Conservation (phyloP, 75 land plant species). For the Sequoia sempervirens region DNA sequence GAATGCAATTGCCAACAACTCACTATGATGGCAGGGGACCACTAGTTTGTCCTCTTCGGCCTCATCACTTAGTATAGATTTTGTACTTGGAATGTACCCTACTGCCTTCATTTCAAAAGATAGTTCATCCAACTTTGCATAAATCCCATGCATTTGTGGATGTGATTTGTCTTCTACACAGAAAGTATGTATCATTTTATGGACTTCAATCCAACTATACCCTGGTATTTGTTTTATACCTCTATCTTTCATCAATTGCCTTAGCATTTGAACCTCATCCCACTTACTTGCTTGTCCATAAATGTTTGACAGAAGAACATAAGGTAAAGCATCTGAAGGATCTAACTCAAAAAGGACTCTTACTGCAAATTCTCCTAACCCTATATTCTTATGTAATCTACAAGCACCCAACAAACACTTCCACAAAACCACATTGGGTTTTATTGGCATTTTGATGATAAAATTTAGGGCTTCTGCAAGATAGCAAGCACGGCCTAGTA, state of each 20-base stretch:
- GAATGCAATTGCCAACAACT: neutral
- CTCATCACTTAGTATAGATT: neutral
- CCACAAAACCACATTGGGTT: conserved; percentile 6
- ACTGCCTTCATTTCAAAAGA: neutral
- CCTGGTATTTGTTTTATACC: conserved; percentile 8
- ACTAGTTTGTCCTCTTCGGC: neutral
- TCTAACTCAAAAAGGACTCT: conserved; percentile 12
- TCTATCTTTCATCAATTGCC: conserved; percentile 10
- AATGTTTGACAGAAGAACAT: conserved; percentile 23
- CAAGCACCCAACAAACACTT: conserved; percentile 26
- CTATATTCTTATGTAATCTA: conserved; percentile 11
- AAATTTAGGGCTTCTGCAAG: conserved; percentile 20
- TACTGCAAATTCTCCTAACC: conserved; percentile 17
- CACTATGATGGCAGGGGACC: neutral
- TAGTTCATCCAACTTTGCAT: neutral
- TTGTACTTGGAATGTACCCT: neutral
- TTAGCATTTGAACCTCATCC: conserved; percentile 12
- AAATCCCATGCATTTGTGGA: neutral
- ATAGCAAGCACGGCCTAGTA: conserved; percentile 15
- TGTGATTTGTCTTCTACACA: neutral
- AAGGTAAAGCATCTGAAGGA: conserved; percentile 9
- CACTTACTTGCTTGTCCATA: conserved; percentile 14
- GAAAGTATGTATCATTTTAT: neutral
- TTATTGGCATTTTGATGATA: conserved; percentile 10
- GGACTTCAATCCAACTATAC: conserved; percentile 7